Base-by-base conservation (phyloP, 2,329 filamentous ascomycete species). In the Beauveria bassiana region DNA sequence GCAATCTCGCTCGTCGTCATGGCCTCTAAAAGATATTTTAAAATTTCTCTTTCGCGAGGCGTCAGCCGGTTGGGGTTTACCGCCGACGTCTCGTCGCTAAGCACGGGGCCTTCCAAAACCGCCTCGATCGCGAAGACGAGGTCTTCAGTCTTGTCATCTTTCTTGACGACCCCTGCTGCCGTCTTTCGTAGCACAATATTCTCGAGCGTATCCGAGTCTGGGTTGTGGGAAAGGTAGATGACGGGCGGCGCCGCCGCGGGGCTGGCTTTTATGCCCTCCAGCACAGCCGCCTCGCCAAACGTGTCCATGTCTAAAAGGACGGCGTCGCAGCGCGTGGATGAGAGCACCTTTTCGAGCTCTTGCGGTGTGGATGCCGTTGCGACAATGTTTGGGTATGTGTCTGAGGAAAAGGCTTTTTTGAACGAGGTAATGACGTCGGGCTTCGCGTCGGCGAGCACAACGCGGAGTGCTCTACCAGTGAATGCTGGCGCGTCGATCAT, bases 401-500 rank as follows among this genome's bases (percentile, higher is more conserved):
- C 24, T 1, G 57, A 20, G n/a, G 47, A 16, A 16, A 59, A 45
- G 2, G 46, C 47, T 10, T 59, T 59, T 24, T 45, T 28, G 57
- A 59, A 45, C 12, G 47, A 31, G 38, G 47, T 16, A 7, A 59
- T 20, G 38, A 20, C 47, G 26, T 34, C 12, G 24, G 57, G 57
- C 10, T 59, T 22, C 14, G 10, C 57, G 47, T 59, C 57, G 16
- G 54, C 54, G 16, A 57, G 42, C n/a, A 57, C 43, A 20, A 57
- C 9, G 42, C 54, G 54, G 43, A 57, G 26, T 6, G 54, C 43
- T 38, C 24, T 45, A n/a, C 53, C 40, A 8, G 53, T 55, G 7
- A 55, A 55, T 6, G 24, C 12, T 20, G 16, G 24, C 9, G 24
- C 14, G 53, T 10, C 81, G 65, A 74, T 77, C 67, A 65, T 77